Evolutionary conservation across 2,329 filamentous ascomycete species (phyloP).

Genomic region (Hypoxylon sp.): DNA sequence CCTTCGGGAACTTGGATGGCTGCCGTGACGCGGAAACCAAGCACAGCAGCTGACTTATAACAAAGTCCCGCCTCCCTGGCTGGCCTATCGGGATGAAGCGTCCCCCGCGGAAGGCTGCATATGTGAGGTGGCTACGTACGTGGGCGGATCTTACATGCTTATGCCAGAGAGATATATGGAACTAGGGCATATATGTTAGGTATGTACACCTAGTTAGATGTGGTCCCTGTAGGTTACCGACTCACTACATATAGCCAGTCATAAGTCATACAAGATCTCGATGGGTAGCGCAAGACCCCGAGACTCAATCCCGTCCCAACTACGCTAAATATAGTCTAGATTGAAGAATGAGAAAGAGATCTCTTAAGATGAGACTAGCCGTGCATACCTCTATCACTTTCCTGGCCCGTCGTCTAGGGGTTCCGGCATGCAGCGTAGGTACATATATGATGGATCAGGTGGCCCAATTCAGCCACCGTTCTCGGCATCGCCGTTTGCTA

Average conservation of each 20-base stretch:
- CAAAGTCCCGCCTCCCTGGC: neutral
- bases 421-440: constrained; percentile 27
- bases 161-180: constrained; percentile 6
- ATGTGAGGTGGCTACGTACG: constrained; percentile 15
- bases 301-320: constrained; percentile 19
- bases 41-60: neutral
- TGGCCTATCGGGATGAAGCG: neutral
- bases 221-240: constrained; percentile 27
- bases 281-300: constrained; percentile 28
- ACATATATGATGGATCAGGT: constrained; percentile 34
- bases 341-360: constrained; percentile 3
- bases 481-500: neutral
- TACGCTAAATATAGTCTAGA: neutral
- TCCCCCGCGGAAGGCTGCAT: neutral
- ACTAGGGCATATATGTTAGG: too few relatives aligned
- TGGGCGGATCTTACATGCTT: constrained; percentile 4
- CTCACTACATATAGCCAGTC: constrained; percentile 9
- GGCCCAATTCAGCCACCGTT: neutral
- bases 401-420: neutral
- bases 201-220: neutral
- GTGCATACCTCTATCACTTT: neutral
- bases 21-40: constrained; percentile 4
- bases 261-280: constrained; percentile 3
- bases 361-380: constrained; percentile 3
- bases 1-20: neutral